Conservation (phyloP, 2,329 filamentous ascomycete genomes). For the Colletotrichum shisoi region DNA sequence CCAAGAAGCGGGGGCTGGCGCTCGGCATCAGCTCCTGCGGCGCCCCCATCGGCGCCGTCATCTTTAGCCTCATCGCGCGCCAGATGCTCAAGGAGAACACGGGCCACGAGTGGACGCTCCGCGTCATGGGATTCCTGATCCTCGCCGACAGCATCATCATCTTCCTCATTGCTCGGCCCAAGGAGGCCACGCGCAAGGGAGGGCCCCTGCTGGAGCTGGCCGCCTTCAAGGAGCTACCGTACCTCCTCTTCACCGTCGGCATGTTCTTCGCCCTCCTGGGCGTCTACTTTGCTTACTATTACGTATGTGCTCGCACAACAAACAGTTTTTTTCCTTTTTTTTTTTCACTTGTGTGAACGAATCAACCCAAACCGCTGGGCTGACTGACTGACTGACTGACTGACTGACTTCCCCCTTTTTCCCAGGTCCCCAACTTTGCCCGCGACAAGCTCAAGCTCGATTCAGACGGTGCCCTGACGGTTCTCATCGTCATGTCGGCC, state of each 20-base stretch:
- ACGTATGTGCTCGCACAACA: slow-evolving; percentile 5
- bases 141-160: slow-evolving; percentile 59
- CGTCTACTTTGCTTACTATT: slow-evolving; percentile 35
- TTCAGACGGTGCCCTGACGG: slow-evolving; percentile 32
- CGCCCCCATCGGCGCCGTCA: slow-evolving; percentile 61
- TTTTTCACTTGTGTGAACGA: no score
- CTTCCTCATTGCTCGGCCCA: slow-evolving; percentile 26
- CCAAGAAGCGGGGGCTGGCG: slow-evolving; percentile 60
- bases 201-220: slow-evolving; percentile 32
- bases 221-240: slow-evolving; percentile 35
- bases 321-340: no score
- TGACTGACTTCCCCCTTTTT: no score
- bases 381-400: no score
- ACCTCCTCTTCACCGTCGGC: slow-evolving; percentile 32
- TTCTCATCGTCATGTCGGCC: slow-evolving; percentile 38
- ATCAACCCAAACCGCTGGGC: no score
- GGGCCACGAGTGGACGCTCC: slow-evolving; percentile 66
- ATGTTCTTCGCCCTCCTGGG: slow-evolving; percentile 37
- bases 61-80: slow-evolving; percentile 63
- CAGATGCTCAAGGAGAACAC: slow-evolving; percentile 57
- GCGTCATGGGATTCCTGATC: slow-evolving; percentile 73
- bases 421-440: slow-evolving; percentile 30
- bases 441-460: slow-evolving; percentile 7
- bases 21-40: slow-evolving; percentile 67
- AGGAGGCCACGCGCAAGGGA: slow-evolving; percentile 1